Percentiles rank a stretch among this genome's conserved stretches.
phyloP scores from a whole-genome alignment of 163 green algal genomes.

The Scenedesmus sp. region DNA sequence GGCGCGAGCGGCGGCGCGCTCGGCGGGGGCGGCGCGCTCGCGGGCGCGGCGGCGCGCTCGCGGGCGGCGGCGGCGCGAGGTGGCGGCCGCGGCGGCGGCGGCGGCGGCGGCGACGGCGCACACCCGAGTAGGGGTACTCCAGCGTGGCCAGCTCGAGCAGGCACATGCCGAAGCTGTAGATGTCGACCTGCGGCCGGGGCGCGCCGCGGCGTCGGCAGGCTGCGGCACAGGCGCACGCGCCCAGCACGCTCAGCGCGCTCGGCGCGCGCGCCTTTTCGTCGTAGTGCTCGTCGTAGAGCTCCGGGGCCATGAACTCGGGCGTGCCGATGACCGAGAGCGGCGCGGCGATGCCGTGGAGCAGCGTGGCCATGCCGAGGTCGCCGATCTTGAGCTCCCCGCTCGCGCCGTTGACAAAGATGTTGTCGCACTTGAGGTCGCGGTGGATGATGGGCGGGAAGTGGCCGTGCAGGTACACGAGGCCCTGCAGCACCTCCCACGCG shows the following conservation, averaged over 20 bases:
- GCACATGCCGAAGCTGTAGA: slow-evolving; percentile 94
- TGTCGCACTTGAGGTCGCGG: slow-evolving; percentile 93
- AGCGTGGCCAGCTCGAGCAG: slow-evolving; percentile 96
- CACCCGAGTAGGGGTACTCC: slow-evolving; percentile 98
- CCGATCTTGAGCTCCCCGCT: slow-evolving; percentile 92
- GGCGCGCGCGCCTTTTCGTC: slow-evolving; percentile 93
- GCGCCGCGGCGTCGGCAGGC: neutral
- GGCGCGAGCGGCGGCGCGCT: too few relatives aligned
- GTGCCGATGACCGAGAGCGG: slow-evolving; percentile 58
- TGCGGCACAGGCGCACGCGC: neutral
- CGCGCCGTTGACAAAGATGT: slow-evolving; percentile 84
- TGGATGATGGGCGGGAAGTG: slow-evolving; percentile 98
- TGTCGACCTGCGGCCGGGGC: slow-evolving; percentile 79
- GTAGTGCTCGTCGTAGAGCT: slow-evolving; percentile 97
- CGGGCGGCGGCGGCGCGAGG: too few relatives aligned
- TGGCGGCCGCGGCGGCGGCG: too few relatives aligned
- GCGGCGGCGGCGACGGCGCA: too few relatives aligned
- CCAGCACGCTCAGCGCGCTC: slow-evolving; percentile 3
- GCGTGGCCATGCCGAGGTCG: slow-evolving; percentile 85
- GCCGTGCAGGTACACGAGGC: slow-evolving; percentile 96
- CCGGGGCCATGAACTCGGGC: slow-evolving; percentile 92
- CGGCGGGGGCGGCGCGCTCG: too few relatives aligned
- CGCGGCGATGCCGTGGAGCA: slow-evolving; percentile 53
- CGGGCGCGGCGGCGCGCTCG: too few relatives aligned
- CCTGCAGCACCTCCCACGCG: slow-evolving; percentile 95